Base-by-base conservation (phyloP, 2,329 filamentous ascomycete genomes). In the Xylaria polymorpha region DNA sequence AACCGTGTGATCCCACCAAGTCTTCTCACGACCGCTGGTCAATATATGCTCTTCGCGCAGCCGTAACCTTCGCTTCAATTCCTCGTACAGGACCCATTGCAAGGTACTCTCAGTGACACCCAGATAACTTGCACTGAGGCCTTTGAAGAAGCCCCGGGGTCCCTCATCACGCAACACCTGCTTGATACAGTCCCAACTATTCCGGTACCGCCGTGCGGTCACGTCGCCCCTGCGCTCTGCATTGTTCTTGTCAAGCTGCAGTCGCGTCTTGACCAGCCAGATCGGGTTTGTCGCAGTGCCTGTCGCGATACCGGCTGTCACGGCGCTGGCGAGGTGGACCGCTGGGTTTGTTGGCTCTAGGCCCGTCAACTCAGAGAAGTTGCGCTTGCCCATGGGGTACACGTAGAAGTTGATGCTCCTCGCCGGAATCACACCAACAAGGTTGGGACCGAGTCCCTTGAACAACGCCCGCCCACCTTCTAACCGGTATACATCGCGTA, bases 61-160 rank as follows among this genome's bases (percentile, higher is more conserved):
- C 55, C 87, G 88, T 41, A 98, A 83, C n/a, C 85, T 85, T 29
- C 87, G 84, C 86, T 98, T 98, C 85, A 97, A 90, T 80, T 94
- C 92, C 83, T 98, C 94, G 81, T 98, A 98, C 75, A 98, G 83
- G 77, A 97, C 91, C 94, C 94, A 97, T 80, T 98, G 94, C 76
- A 97, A 81, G 5, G 94, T 96, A 73, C 91, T 94, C 84, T 98
- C 95, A 2, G 92, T 91, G 22, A 97, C 94, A 29, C 95, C 94
- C 0, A 98, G 85, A 78, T 98, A 98, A 77, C 92, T 96, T 41
- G 94, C 94, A 73, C 91, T 96, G 82, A 98, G 87, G 60, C 94
- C 94, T 77, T 94, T 92, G 82, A 98, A 98, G 68, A 98, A 84
- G 1, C 94, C 94, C 43, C 87, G 84, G 55, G 97, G 81, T 0